Percentiles rank a stretch among this genome's conserved stretches.
These are phyloP conservation scores for Byssothecium circinans DNA, from an alignment of 2,329 filamentous ascomycete species.

Conservation along the genomic window DNA sequence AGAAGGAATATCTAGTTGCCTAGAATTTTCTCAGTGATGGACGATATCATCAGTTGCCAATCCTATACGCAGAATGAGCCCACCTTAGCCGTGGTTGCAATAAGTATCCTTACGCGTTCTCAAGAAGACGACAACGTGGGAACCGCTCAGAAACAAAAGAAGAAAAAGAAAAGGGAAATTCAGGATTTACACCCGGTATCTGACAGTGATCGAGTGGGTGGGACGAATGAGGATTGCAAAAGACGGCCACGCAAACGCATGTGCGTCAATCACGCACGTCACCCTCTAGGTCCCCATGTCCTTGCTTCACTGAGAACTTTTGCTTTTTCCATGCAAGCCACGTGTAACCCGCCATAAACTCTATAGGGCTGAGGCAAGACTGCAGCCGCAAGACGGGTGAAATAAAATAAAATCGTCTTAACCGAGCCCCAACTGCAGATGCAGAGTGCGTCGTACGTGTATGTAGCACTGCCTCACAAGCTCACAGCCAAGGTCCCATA, in stretches of 20 bases:
- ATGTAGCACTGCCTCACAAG: no score
- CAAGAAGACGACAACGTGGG: constrained; percentile 53
- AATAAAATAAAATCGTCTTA: no score
- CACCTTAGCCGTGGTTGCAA: constrained; percentile 58
- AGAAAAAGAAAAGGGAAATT: no score
- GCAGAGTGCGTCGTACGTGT: no score
- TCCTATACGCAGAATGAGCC: constrained; percentile 57
- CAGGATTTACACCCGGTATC: constrained; percentile 54
- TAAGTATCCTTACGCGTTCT: constrained; percentile 50
- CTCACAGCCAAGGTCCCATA: no score
- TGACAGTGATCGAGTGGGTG: constrained; percentile 60
- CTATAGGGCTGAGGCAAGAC: constrained; percentile 5
- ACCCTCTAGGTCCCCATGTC: no score
- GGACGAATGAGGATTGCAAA: constrained; percentile 57
- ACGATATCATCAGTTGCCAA: constrained; percentile 55
- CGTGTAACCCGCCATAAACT: no score
- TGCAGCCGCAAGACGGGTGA: not conserved
- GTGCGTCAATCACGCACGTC: no score
- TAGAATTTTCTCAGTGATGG: constrained; percentile 49
- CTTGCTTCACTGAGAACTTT: no score
- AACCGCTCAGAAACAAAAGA: constrained; percentile 46
- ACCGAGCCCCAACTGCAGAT: no score
- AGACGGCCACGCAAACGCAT: no score
- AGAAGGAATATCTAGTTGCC: constrained; percentile 55
- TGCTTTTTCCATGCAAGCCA: no score